A percentile compares a stretch with the other conserved stretches of the same genome.
Evolutionary conservation across 2,329 filamentous ascomycete genomes (phyloP).

Genomic region (Sarocladiaceae sp.): DNA sequence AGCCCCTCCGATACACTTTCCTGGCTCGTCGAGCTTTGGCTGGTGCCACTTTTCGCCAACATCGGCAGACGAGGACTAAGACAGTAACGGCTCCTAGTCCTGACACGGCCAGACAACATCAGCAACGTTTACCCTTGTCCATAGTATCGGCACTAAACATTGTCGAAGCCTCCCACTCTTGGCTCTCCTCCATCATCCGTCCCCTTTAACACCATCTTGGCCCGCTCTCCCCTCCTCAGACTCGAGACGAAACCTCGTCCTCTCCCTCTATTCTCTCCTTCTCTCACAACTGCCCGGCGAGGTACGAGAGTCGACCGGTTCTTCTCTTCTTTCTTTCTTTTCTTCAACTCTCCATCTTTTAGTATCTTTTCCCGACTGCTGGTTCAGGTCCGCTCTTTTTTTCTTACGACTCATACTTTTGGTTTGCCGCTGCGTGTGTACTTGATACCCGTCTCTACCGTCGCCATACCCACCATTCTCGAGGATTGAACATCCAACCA

Average conservation of each 20-base stretch:
- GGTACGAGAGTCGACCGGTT: constrained; percentile 9
- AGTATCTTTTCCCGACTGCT: constrained; percentile 8
- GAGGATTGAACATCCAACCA: not conserved
- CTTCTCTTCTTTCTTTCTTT: constrained; percentile 10
- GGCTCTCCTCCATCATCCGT: constrained; percentile 1
- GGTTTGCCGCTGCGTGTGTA: constrained; percentile 3
- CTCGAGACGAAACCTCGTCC: constrained; percentile 9
- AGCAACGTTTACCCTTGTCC: constrained; percentile 1
- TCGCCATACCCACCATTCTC: not conserved
- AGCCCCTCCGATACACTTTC: too few relatives aligned
- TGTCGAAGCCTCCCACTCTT: not conserved
- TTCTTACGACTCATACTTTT: constrained; percentile 7
- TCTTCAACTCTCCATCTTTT: constrained; percentile 8
- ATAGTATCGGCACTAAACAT: constrained; percentile 6
- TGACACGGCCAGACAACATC: constrained; percentile 7
- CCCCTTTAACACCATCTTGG: constrained; percentile 8
- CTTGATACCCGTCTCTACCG: constrained; percentile 8
- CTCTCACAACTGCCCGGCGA: constrained; percentile 9
- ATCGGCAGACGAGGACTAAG: constrained; percentile 6
- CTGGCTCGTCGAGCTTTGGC: too few relatives aligned
- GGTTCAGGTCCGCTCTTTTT: constrained; percentile 10
- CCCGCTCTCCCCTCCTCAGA: constrained; percentile 6
- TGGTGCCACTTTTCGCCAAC: constrained; percentile 6
- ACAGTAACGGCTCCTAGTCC: constrained; percentile 6
- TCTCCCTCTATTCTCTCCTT: constrained; percentile 10